Conservation (phyloP, 495 filamentous ascomycete species). For the Xylaria intraflava region DNA sequence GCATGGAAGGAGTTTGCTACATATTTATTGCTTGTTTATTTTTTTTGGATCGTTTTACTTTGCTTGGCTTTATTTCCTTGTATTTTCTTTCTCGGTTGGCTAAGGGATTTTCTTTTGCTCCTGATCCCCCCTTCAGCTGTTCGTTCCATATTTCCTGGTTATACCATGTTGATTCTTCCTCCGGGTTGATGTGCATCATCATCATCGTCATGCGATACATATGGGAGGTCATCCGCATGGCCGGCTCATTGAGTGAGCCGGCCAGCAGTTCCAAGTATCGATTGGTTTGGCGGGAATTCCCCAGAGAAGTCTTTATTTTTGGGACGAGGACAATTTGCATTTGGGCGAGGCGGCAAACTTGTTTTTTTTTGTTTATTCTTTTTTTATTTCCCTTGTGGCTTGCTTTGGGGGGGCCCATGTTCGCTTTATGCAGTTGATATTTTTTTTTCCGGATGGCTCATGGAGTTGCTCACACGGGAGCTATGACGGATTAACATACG, state of each 20-base stretch:
- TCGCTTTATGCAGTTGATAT: background rate
- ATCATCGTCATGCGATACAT: conserved; percentile 6
- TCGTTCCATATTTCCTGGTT: background rate
- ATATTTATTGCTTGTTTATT: background rate
- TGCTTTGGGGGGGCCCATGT: background rate
- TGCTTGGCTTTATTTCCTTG: background rate
- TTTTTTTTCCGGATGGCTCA: background rate
- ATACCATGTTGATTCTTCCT: background rate
- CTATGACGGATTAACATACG: background rate
- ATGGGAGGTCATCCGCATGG: conserved; percentile 3
- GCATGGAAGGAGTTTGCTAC: conserved; percentile 14
- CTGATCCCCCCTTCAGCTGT: background rate
- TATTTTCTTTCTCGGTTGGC: background rate
- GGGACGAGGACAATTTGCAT: conserved; percentile 11
- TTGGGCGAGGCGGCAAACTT: background rate
- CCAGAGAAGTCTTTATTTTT: background rate
- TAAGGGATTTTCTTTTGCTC: background rate
- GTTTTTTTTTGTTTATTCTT: background rate
- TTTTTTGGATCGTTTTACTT: background rate
- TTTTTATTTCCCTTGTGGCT: background rate
- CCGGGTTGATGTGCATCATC: background rate
- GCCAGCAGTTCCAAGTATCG: background rate
- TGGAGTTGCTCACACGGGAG: background rate
- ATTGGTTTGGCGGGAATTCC: background rate
- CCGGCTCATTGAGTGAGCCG: conserved; percentile 5